Evolutionary conservation across 441 rosid genomes (phyloP).

Genomic region (Breynia disticha): DNA sequence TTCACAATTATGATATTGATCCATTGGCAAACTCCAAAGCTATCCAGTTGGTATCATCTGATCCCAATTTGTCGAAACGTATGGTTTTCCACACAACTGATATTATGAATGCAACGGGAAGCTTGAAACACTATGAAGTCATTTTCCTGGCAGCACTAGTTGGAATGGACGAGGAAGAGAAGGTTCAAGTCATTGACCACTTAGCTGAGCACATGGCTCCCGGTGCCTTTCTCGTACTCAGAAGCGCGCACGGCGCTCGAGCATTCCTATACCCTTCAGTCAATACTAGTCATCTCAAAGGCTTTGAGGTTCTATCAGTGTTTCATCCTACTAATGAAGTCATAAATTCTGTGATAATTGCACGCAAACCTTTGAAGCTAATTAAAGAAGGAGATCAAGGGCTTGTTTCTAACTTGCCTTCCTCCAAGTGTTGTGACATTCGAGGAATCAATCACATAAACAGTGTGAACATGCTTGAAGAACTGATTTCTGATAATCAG

Average conservation of each 20-base stretch:
- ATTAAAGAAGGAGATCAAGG: conserved; percentile 7
- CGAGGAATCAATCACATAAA: conserved; percentile 28
- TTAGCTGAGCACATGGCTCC: conserved; percentile 60
- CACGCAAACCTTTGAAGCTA: conserved; percentile 25
- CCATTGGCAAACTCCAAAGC: conserved; percentile 55
- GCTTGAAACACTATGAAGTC: conserved; percentile 42
- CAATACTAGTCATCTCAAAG: conserved; percentile 49
- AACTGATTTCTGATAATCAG: conserved; percentile 23
- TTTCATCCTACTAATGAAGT: conserved; percentile 74
- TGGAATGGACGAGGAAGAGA: conserved; percentile 65
- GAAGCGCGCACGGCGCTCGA: conserved; percentile 82
- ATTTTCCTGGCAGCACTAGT: conserved; percentile 78
- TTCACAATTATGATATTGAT: conserved; percentile 74
- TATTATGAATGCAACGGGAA: conserved; percentile 34
- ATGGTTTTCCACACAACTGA: conserved; percentile 58
- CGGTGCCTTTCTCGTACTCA: conserved; percentile 55
- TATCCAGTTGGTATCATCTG: conserved; percentile 31
- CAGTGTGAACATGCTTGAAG: conserved; percentile 27
- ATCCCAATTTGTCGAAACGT: conserved; percentile 49
- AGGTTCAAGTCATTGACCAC: conserved; percentile 47
- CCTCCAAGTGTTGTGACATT: conserved; percentile 22
- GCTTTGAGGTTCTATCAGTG: conserved; percentile 55
- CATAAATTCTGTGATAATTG: conserved; percentile 58
- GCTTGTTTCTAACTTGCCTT: conserved; percentile 15
- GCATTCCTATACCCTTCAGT: conserved; percentile 72